Conservation (phyloP, 2,329 filamentous ascomycete species). For the Aureobasidium sp. region DNA sequence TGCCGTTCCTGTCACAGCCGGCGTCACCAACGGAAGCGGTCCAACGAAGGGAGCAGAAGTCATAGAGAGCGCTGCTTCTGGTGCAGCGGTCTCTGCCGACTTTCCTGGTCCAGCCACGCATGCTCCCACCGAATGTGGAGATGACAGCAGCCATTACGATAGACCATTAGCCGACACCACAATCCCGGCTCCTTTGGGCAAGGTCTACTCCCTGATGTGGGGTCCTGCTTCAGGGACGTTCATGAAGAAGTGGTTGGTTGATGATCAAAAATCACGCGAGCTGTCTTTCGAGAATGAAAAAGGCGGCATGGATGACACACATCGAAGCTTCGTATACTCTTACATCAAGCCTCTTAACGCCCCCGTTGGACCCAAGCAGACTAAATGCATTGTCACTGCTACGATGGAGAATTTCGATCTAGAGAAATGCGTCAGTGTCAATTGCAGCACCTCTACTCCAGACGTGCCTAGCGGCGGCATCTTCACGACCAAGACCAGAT, state of each 20-base stretch:
- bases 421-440: conserved; percentile 79
- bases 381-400: conserved; percentile 86
- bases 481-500: conserved; percentile 87
- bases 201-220: conserved; percentile 83
- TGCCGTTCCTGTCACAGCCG: conserved; percentile 37
- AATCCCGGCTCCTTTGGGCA: conserved; percentile 80
- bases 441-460: conserved; percentile 77
- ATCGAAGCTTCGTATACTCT: conserved; percentile 65
- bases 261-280: conserved; percentile 85
- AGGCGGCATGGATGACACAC: conserved; percentile 63
- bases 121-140: conserved; percentile 76
- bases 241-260: conserved; percentile 78
- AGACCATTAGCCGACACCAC: conserved; percentile 78
- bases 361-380: conserved; percentile 84
- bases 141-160: conserved; percentile 72
- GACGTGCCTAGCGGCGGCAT: conserved; percentile 92
- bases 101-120: conserved; percentile 83
- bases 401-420: conserved; percentile 77
- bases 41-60: conserved; percentile 9
- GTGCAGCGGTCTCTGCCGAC: conserved; percentile 47
- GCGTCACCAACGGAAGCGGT: conserved; percentile 27
- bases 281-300: conserved; percentile 76
- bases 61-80: conserved; percentile 31
- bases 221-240: conserved; percentile 71
- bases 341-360: conserved; percentile 88